Conservation (phyloP, 257 asterid species). For the Paulownia fortunei region DNA sequence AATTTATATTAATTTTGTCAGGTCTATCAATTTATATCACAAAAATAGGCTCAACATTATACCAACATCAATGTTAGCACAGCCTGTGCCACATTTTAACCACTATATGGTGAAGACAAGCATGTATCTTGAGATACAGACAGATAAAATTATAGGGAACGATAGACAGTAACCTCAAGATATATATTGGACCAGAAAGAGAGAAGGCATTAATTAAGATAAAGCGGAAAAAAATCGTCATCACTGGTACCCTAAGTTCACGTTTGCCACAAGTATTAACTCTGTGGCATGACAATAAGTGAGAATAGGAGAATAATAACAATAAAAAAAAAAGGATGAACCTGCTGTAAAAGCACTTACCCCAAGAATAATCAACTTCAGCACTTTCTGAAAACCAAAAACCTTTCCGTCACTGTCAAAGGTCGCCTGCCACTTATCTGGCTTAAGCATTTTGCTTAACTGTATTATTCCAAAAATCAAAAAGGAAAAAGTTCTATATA, state of each 20-base stretch:
- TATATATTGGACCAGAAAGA: constrained; percentile 23
- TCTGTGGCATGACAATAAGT: constrained; percentile 17
- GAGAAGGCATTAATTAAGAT: constrained; percentile 1
- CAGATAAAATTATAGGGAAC: not conserved
- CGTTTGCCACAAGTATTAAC: not conserved
- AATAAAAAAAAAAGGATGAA: constrained; percentile 14
- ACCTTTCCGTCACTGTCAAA: constrained; percentile 90
- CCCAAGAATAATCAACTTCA: constrained; percentile 90
- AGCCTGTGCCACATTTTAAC: not conserved
- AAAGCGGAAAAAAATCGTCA: not conserved
- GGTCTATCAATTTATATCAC: not conserved
- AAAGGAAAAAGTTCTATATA: constrained; percentile 16
- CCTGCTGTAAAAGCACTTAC: constrained; percentile 48
- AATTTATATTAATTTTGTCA: no score
- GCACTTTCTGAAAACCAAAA: constrained; percentile 80
- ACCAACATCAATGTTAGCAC: not conserved
- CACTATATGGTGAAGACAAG: not conserved
- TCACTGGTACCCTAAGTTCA: not conserved
- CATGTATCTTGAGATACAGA: constrained; percentile 9
- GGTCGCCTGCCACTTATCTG: constrained; percentile 94
- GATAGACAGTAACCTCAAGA: not conserved
- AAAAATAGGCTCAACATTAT: not conserved
- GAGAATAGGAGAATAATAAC: constrained; percentile 18
- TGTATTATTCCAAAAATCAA: constrained; percentile 44
- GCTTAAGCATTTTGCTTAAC: constrained; percentile 95